These are phyloP conservation scores for Micractinium conductrix DNA, from an alignment of 139 green algal genomes.

Conservation along the genomic window DNA sequence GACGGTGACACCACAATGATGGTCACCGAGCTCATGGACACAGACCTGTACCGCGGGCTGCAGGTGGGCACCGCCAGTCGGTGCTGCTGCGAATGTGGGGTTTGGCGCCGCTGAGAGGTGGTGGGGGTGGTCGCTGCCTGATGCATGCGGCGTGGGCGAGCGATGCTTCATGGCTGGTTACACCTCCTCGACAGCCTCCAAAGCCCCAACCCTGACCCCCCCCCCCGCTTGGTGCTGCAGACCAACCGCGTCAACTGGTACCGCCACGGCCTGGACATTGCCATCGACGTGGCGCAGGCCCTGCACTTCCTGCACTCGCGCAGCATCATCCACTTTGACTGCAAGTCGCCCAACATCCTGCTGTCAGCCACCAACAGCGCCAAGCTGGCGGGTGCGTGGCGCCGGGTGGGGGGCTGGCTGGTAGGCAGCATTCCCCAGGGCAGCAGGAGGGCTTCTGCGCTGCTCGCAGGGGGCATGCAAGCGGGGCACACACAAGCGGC, in stretches of 20 bases:
- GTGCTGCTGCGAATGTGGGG: too few relatives aligned
- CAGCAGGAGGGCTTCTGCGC: too few relatives aligned
- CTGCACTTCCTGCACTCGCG: conserved; percentile 30
- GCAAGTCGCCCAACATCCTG: conserved; percentile 49
- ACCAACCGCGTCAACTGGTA: conserved; percentile 16
- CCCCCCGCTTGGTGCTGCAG: too few relatives aligned
- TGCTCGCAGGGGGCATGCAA: background rate
- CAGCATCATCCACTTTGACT: conserved; percentile 44
- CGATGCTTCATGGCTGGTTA: too few relatives aligned
- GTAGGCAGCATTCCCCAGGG: background rate
- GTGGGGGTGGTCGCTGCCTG: too few relatives aligned
- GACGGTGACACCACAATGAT: conserved; percentile 39
- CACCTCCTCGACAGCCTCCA: too few relatives aligned
- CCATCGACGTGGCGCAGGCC: conserved; percentile 20
- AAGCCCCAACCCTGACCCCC: too few relatives aligned
- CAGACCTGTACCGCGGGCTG: conserved; percentile 33
- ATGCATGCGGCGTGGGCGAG: too few relatives aligned
- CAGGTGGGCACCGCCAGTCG: background rate
- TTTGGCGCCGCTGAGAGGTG: too few relatives aligned
- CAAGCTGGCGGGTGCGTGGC: conserved; percentile 34
- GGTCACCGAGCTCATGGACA: conserved; percentile 34
- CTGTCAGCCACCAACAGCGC: conserved; percentile 23
- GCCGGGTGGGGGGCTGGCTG: background rate
- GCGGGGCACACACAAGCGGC: background rate
- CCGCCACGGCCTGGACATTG: conserved; percentile 27